These are phyloP conservation scores for Trypanosoma mega DNA, from an alignment of 208 protist genomes.

Conservation along the genomic window DNA sequence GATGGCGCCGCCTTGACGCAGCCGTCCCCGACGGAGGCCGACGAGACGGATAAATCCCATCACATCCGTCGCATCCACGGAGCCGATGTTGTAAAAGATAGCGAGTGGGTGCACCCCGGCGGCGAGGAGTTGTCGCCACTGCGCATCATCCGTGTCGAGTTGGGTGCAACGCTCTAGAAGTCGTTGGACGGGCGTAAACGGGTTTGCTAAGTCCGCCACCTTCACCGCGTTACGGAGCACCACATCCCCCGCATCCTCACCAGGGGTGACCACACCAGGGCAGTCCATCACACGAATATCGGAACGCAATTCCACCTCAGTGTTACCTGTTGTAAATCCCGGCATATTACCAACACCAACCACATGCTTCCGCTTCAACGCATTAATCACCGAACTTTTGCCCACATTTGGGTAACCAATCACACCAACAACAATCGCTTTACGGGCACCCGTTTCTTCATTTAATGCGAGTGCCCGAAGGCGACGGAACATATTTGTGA, in stretches of 20 bases:
- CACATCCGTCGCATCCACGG: slow-evolving; percentile 64
- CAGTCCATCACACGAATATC: slow-evolving; percentile 97
- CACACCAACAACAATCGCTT: slow-evolving; percentile 95
- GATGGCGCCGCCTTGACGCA: slow-evolving; percentile 84
- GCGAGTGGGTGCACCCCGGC: slow-evolving; percentile 66
- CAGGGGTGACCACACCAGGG: slow-evolving; percentile 95
- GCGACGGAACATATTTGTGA: slow-evolving; percentile 85
- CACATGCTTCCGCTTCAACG: slow-evolving; percentile 94
- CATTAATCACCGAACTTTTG: slow-evolving; percentile 98
- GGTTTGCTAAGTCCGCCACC: slow-evolving; percentile 93
- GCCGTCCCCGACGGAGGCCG: slow-evolving; percentile 72
- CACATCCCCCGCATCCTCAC: slow-evolving; percentile 87
- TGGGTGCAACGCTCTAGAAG: slow-evolving; percentile 87
- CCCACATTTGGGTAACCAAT: slow-evolving; percentile 99
- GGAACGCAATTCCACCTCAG: slow-evolving; percentile 95
- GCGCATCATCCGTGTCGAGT: slow-evolving; percentile 25
- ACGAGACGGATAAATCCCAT: slow-evolving; percentile 87
- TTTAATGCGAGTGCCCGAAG: slow-evolving; percentile 88
- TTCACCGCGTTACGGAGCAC: slow-evolving; percentile 95
- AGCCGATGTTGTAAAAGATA: slow-evolving; percentile 80
- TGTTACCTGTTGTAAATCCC: slow-evolving; percentile 94
- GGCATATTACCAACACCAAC: slow-evolving; percentile 92
- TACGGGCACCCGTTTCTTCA: slow-evolving; percentile 76
- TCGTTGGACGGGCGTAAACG: slow-evolving; percentile 87
- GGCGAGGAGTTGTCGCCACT: slow-evolving; percentile 7